These are phyloP conservation scores for Colletotrichum orbiculare DNA, from an alignment of 2,329 filamentous ascomycete species.

Conservation along the genomic window DNA sequence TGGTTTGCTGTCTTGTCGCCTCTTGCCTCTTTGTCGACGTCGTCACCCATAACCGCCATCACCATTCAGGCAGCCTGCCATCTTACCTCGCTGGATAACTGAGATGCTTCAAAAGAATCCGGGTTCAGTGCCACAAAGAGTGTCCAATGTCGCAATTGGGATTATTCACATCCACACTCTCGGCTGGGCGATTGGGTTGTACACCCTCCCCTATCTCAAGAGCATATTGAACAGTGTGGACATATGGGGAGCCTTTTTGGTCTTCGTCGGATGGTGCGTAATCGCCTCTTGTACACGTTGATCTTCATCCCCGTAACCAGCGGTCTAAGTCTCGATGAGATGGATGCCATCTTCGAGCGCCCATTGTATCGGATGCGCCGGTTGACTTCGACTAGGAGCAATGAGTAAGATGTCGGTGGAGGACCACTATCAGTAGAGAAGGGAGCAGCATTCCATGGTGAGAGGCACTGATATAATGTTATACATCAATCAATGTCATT, in stretches of 20 bases:
- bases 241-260: constrained; percentile 13
- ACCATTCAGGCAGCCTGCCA: constrained; percentile 52
- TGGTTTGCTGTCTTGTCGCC: constrained; percentile 53
- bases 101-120: constrained; percentile 42
- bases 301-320: constrained; percentile 15
- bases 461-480: neutral
- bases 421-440: neutral
- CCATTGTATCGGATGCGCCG: constrained; percentile 10
- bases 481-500: neutral
- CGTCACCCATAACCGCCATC: constrained; percentile 49
- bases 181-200: constrained; percentile 50
- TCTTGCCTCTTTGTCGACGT: constrained; percentile 57
- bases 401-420: neutral
- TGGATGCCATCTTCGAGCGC: constrained; percentile 18
- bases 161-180: constrained; percentile 58
- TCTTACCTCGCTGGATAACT: constrained; percentile 54
- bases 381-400: neutral
- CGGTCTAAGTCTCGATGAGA: constrained; percentile 12
- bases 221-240: constrained; percentile 10
- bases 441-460: neutral
- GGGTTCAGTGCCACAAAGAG: constrained; percentile 39
- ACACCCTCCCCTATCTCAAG: constrained; percentile 54
- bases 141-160: constrained; percentile 53
- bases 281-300: constrained; percentile 9
- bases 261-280: constrained; percentile 18